These are phyloP conservation scores for Gillenia trifoliata DNA, from an alignment of 306 rosid genomes.

Conservation along the genomic window DNA sequence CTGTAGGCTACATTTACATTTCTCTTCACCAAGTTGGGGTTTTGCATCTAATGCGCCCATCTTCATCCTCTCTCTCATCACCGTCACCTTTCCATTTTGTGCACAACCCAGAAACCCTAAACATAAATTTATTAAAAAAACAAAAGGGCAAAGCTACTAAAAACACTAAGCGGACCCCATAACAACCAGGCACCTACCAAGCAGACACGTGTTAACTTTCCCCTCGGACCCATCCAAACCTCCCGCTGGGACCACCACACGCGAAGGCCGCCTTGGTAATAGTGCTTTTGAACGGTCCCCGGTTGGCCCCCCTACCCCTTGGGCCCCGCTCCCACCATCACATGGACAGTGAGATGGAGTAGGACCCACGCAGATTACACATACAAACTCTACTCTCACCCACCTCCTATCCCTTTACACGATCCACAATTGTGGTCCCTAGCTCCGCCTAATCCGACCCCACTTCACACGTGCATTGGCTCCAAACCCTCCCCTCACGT, in stretches of 20 bases:
- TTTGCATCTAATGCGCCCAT: neutral
- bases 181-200: neutral
- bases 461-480: conserved; percentile 30
- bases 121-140: neutral
- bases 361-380: neutral
- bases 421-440: conserved; percentile 44
- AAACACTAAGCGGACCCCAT: neutral
- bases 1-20: neutral
- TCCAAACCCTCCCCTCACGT: conserved; percentile 38
- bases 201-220: conserved; percentile 1
- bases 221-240: conserved; percentile 11
- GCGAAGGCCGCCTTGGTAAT: conserved; percentile 11
- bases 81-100: conserved; percentile 4
- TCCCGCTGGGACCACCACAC: conserved; percentile 18
- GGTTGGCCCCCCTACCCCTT: conserved; percentile 13
- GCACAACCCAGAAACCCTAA: neutral
- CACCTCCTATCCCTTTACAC: neutral
- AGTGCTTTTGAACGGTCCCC: conserved; percentile 13
- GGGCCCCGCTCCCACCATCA: conserved; percentile 32
- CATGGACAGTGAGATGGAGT: conserved; percentile 11
- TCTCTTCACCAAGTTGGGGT: neutral
- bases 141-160: neutral
- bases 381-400: neutral
- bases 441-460: conserved; percentile 22
- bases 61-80: conserved; percentile 5